Conservation (phyloP, 2,329 filamentous ascomycete species). For the Trichoderma gracile region DNA sequence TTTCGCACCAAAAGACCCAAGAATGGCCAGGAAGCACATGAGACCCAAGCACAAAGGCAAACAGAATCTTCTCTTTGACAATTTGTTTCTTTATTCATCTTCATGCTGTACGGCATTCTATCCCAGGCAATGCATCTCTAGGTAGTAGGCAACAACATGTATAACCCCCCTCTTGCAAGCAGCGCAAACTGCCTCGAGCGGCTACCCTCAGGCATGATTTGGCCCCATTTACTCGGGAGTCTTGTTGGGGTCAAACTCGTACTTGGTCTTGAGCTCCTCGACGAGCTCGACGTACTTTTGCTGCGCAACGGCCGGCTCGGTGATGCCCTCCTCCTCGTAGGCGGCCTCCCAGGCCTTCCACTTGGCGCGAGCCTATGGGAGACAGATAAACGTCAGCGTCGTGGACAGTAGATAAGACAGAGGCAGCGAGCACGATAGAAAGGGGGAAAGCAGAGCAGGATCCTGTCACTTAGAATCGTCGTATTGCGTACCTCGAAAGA, state of each 20-base stretch:
- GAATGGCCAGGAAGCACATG: no score
- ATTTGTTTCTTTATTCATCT: background rate
- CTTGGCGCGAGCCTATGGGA: slow-evolving; percentile 74
- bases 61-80: background rate
- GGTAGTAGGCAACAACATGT: background rate
- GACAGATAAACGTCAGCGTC: background rate
- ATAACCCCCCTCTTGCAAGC: background rate
- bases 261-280: slow-evolving; percentile 68
- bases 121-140: slow-evolving; percentile 6
- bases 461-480: no score
- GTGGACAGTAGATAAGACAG: background rate
- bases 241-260: slow-evolving; percentile 68
- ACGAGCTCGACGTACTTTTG: slow-evolving; percentile 73
- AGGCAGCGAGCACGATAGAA: background rate
- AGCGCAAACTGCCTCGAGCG: no score
- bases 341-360: slow-evolving; percentile 74
- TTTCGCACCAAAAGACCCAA: no score
- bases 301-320: slow-evolving; percentile 65
- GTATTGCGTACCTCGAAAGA: slow-evolving; percentile 60
- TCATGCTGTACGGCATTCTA: slow-evolving; percentile 18
- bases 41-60: no score
- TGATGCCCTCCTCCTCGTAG: slow-evolving; percentile 62
- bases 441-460: background rate
- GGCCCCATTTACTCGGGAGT: slow-evolving; percentile 48
- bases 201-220: no score